Conservation (phyloP, 192 early-diverging fungal genomes). For the Linnemannia elongata region DNA sequence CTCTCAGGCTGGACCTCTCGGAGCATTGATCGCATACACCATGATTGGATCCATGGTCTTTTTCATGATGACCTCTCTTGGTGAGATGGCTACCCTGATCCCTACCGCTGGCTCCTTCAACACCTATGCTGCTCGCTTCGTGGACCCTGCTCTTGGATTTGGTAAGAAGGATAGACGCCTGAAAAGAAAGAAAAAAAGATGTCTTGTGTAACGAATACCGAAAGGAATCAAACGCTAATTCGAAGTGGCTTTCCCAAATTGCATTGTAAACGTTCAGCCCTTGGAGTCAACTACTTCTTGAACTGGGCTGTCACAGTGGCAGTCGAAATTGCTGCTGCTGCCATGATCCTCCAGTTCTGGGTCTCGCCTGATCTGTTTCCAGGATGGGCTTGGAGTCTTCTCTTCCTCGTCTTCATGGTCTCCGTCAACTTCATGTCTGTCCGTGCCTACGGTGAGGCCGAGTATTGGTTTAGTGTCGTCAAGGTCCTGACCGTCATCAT, state of each 20-base stretch:
- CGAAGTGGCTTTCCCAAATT: background rate
- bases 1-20: constrained; percentile 82
- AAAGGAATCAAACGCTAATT: background rate
- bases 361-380: constrained; percentile 42
- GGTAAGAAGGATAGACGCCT: constrained; percentile 46
- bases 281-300: constrained; percentile 69
- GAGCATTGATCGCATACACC: constrained; percentile 81
- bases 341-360: constrained; percentile 85
- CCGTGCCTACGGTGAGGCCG: constrained; percentile 88
- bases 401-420: constrained; percentile 76
- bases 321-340: constrained; percentile 84
- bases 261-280: constrained; percentile 18
- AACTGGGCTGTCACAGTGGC: constrained; percentile 81
- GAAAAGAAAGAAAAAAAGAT: background rate
- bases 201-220: background rate
- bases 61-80: constrained; percentile 83
- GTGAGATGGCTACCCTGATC: constrained; percentile 90
- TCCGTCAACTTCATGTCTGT: constrained; percentile 81
- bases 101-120: constrained; percentile 89
- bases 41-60: constrained; percentile 80
- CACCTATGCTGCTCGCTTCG: constrained; percentile 84
- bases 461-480: constrained; percentile 88
- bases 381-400: constrained; percentile 57
- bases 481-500: constrained; percentile 90
- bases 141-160: constrained; percentile 89